phyloP scores from a whole-genome alignment of 2,329 filamentous ascomycete species.

The Colletotrichum melonis region DNA sequence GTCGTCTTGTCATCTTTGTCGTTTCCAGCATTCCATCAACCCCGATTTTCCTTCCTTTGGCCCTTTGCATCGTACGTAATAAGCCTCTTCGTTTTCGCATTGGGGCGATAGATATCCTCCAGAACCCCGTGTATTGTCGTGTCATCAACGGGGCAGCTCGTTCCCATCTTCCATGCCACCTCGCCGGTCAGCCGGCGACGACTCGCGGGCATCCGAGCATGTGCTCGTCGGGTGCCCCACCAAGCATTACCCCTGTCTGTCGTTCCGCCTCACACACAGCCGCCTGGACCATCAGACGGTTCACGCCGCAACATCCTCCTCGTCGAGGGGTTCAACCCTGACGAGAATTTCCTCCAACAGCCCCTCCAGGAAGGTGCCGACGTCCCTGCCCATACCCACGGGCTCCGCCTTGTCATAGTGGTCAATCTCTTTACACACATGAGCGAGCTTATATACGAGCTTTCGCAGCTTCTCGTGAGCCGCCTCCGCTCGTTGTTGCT shows the following conservation, averaged over 20 bases:
- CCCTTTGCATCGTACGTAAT: not conserved
- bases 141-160: not conserved
- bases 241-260: constrained; percentile 4
- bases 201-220: not conserved
- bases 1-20: constrained; percentile 17
- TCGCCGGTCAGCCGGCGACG: constrained; percentile 5
- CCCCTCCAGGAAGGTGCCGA: constrained; percentile 89
- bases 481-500: constrained; percentile 74
- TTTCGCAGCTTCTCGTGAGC: constrained; percentile 86
- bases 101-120: not conserved
- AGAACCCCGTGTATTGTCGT: constrained; percentile 5
- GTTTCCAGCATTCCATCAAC: not conserved
- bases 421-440: constrained; percentile 91
- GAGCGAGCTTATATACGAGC: constrained; percentile 84
- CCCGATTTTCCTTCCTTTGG: not conserved
- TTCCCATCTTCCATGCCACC: constrained; percentile 17
- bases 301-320: constrained; percentile 60
- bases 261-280: constrained; percentile 18
- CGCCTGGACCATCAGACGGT: constrained; percentile 26
- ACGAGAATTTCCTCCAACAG: constrained; percentile 94
- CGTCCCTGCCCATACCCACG: constrained; percentile 93
- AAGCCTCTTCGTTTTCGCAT: not conserved
- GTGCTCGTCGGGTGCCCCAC: not conserved
- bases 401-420: constrained; percentile 86
- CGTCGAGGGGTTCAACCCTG: constrained; percentile 87